Base-by-base conservation (phyloP, 2,329 filamentous ascomycete species). In the Botrytis byssoidea region DNA sequence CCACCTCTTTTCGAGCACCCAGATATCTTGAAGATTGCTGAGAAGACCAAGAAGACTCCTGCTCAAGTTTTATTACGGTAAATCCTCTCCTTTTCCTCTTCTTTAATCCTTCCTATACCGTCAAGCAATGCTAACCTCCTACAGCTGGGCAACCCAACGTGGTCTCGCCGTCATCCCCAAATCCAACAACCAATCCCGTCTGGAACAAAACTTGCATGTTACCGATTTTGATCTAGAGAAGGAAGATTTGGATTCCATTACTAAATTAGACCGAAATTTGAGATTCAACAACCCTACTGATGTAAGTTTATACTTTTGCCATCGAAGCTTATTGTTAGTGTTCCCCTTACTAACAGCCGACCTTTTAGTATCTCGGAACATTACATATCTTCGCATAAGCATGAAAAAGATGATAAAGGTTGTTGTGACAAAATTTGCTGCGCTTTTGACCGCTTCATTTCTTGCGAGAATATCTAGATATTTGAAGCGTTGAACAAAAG, bases 161-260 rank as follows among this genome's bases (percentile, higher is more conserved):
- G 90, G 90, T 46, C 85, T 96, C 73, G 92, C 93, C 66, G 92
- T 96, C 78, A 96, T 96, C 79, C 93, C 93, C 78, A 95, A 95
- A 88, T 91, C 88, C 76, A 91, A 88, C 79, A 85, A 86, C 83
- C 83, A 87, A 82, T 77, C 80, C 76, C 75, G 85, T 77, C 86
- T 93, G 81, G 82, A 84, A 74, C 85, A 91, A 85, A 94, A 94
- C 84, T 83, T 95, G 77, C 88, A 90, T 77, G 88, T 90, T 76
- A 88, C 85, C 76, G 84, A 83, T 75, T 95, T 93, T 81, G 87
- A 93, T 79, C 84, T 95, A 48, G 85, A 86, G 40, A 82, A 90
- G 79, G 85, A 85, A 57, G 93, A 95, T 74, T 84, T 96, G 73
- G 84, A 91, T 76, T 84, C 86, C 74, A 94, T 94, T 81, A 86